A percentile compares a stretch with the other conserved stretches of the same genome.
Conservation (phyloP, 2,329 filamentous ascomycete genomes). For the Talaromyces piceae region DNA sequence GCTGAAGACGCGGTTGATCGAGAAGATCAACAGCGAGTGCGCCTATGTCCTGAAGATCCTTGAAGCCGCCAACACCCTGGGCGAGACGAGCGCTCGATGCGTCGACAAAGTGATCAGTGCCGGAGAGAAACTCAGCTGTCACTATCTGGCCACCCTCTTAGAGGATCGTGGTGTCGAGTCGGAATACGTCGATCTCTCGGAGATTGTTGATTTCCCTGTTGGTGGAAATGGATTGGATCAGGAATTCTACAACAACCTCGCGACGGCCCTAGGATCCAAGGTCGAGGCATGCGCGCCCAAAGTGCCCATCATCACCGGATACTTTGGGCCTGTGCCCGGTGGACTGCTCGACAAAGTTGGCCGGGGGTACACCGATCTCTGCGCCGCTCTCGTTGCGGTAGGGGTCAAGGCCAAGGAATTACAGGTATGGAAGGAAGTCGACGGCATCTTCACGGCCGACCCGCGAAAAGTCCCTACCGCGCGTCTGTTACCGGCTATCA, state of each 20-base stretch:
- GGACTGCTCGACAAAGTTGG: constrained; percentile 88
- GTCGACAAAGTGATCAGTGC: constrained; percentile 89
- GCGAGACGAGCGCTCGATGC: constrained; percentile 67
- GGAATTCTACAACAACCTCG: constrained; percentile 61
- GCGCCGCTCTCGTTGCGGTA: constrained; percentile 84
- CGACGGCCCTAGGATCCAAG: constrained; percentile 54
- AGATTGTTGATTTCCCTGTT: constrained; percentile 62
- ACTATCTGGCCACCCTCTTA: constrained; percentile 79
- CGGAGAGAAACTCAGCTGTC: constrained; percentile 91
- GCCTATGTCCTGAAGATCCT: constrained; percentile 69
- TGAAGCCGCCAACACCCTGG: constrained; percentile 52
- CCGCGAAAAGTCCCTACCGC: constrained; percentile 87
- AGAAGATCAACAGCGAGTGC: constrained; percentile 70
- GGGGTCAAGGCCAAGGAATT: constrained; percentile 80
- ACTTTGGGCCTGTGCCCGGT: constrained; percentile 88
- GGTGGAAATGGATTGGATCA: constrained; percentile 53
- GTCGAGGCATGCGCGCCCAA: constrained; percentile 58
- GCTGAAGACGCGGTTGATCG: constrained; percentile 53
- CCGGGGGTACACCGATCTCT: constrained; percentile 93
- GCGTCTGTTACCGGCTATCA: constrained; percentile 79
- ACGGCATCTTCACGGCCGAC: constrained; percentile 85
- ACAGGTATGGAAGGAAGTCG: constrained; percentile 98
- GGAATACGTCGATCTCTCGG: constrained; percentile 82
- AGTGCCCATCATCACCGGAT: constrained; percentile 79
- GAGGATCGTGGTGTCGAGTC: constrained; percentile 74